Evolutionary conservation across 2,329 filamentous ascomycete species (phyloP), one percentile per base, ranked within the genome.

Genomic region (Trichoderma harzianum): DNA sequence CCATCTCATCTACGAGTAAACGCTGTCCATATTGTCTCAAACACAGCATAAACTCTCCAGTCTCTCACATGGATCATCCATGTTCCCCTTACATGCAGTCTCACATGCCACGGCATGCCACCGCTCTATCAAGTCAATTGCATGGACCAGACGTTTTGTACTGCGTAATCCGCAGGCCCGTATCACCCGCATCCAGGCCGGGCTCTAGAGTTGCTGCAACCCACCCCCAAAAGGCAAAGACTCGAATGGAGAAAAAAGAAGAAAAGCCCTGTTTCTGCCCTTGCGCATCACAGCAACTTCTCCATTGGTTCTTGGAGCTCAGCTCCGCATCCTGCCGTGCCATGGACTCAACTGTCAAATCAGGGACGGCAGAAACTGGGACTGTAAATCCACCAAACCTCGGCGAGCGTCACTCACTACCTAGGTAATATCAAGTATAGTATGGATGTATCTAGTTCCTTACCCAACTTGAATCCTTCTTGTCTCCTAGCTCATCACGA

Each of bases 321-420:
- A 64, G 60, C 69, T 71, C 43, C 61, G 61, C 69, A 71, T 65
- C 69, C 61, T 71, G 69, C 61, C 69, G 26, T 62, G 69, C 30
- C 34, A 32, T 58, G 51, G 47, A 14, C 34, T 36, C 34, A 36
- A 36, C 65, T 68, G 53, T 47, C 65, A 68, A 60, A 69, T 71
- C 69, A 65, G 51, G 61, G 51, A 60, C 7, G 28, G 55, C 28
- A 32, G 18, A 60, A 32, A 32, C 55, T 24, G 11, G 55, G 55
- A 32, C 18, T 32, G n/a, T 10, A 39, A 26, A 24, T 36, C n/a
- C 21, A 61, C n/a, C 58, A 39, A 36, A 36, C 24, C 55, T 58
- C 16, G 55, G 28, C 26, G 12, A 18, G 14, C 16, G 24, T 28
- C 28, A 32, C 28, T 32, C 26, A 11, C 26, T 12, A 36, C 34